Conservation (phyloP, 202 grass and related monocot species). For the Panicum virgatum region DNA sequence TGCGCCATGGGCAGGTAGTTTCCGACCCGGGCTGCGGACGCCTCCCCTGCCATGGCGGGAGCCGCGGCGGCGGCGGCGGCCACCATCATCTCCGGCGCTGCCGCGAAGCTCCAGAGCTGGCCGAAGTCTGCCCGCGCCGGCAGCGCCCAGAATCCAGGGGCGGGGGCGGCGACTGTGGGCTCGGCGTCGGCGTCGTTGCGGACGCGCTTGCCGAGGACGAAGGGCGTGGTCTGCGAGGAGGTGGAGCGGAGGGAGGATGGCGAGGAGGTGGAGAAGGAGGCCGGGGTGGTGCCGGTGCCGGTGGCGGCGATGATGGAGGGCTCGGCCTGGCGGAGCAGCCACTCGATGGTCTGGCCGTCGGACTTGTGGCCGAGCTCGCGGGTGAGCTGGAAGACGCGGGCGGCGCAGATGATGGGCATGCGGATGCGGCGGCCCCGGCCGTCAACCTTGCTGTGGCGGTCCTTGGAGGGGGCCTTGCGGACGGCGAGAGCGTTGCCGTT, state of each 20-base stretch:
- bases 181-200: slow-evolving; percentile 25
- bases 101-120: slow-evolving; percentile 90
- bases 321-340: slow-evolving; percentile 94
- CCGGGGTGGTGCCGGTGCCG: slow-evolving; percentile 75
- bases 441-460: slow-evolving; percentile 99
- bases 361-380: slow-evolving; percentile 98
- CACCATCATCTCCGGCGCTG: slow-evolving; percentile 75
- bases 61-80: too few species aligned
- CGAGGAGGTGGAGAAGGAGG: slow-evolving; percentile 78
- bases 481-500: slow-evolving; percentile 30
- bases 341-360: slow-evolving; percentile 94
- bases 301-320: slow-evolving; percentile 96
- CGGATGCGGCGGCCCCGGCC: slow-evolving; percentile 86
- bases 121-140: slow-evolving; percentile 68
- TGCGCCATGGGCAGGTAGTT: slow-evolving; percentile 88
- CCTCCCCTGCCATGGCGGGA: slow-evolving; percentile 54
- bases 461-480: slow-evolving; percentile 79
- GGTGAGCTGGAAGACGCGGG: slow-evolving; percentile 89
- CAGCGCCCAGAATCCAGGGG: slow-evolving; percentile 71
- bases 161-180: background rate
- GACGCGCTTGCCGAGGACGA: slow-evolving; percentile 84
- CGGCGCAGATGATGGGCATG: slow-evolving; percentile 96
- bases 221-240: slow-evolving; percentile 35
- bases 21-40: slow-evolving; percentile 76
- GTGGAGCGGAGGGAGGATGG: slow-evolving; percentile 40